Base-by-base conservation (phyloP, 2,329 filamentous ascomycete genomes). In the Colletotrichum eremochloae region DNA sequence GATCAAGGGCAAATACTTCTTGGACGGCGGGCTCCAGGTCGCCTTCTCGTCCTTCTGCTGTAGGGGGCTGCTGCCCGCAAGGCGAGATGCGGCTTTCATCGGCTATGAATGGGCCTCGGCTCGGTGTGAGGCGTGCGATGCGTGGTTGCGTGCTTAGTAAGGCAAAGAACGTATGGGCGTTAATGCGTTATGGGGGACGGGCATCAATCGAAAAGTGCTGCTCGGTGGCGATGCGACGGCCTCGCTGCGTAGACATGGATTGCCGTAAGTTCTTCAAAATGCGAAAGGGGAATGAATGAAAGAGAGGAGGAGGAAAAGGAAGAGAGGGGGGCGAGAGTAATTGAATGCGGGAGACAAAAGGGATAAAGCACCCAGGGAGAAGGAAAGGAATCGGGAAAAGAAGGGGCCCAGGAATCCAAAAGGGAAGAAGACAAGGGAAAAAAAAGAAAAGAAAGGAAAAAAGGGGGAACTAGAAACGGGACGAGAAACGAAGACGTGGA, bases 61-160 rank as follows among this genome's bases (percentile, higher is more conserved):
- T 38, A 50, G 46, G 2, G 63, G 48, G 33, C 53, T 52, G 8
- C 55, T 55, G 5, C 40, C 24, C 24, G 63, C 63, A 18, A 71
- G 42, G 11, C 57, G 68, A 3, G 64, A 71, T 2, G 36, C 64
- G 38, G 68, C 52, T 15, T 71, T 64, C 50, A 71, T 70, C 31
- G 60, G 60, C 33, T 57, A 33, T 15, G 14, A 18, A 8, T 40
- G 33, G 53, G 12, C 33, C 53, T 38, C 53, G 53, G 53, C 33
- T 52, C 60, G 46, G 42, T 7, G 20, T 20, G 53, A 57, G 18
- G 33, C 33, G 33, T 31, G 18, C 24, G 29, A 1, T 31, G 1
- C 9, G 12, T 24, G 18, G 5, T 31, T 15, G 31, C 20, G 24
- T 20, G 7, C 5, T 20, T 20, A 9, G 29, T 55, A 55, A 18